Base-by-base conservation (phyloP, 2,329 filamentous ascomycete genomes). In the Dactylella cylindrospora region DNA sequence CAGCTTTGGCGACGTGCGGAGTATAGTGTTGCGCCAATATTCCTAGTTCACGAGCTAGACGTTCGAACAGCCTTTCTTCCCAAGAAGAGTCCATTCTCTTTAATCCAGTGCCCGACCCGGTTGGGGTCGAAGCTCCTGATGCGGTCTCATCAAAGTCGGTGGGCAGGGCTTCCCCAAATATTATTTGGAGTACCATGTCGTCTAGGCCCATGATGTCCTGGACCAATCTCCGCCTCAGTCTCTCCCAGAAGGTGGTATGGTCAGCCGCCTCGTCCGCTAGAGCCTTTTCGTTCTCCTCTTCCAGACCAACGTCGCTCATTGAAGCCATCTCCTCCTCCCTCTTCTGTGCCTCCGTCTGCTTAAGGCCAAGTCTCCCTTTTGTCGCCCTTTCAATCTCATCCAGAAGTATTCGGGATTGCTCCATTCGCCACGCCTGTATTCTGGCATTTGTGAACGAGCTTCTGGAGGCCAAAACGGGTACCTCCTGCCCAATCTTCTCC, bases 381-480 rank as follows among this genome's bases (percentile, higher is more conserved):
- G 90, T 95, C 73, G 95, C 89, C 64, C 82, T 85, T 72, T 94
- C 87, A 40, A 97, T 90, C 73, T 96, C 89, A 52, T 95, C 87
- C 26, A 96, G 73, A 22, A 98, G 76, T 8, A 88, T 83, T 57
- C 82, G 82, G 72, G 90, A 95, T 72, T 98, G 90, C 70, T 97
- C 91, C 70, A 94, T 74, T 52, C 90, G 82, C 93, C 93, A 98
- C 45, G 82, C 81, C 73, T 97, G 91, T 70, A 98, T 95, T 61
- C 91, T 81, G 68, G 82, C 70, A 84, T 86, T 70, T 86, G 84
- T 67, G 43, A 64, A 64, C 1, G 59, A 64, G 25, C 51, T 50
- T 19, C 59, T 29, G 17, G 59, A 50, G 2, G 44, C 25, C 28
- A 55, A 25, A 26, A 46, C 32, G 4, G 95, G 89, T 32, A 80